Evolutionary conservation across 1,139 yeast genomes (phyloP), one percentile per base, ranked within the genome.

Genomic region (Blastobotrys malaysiensis): DNA sequence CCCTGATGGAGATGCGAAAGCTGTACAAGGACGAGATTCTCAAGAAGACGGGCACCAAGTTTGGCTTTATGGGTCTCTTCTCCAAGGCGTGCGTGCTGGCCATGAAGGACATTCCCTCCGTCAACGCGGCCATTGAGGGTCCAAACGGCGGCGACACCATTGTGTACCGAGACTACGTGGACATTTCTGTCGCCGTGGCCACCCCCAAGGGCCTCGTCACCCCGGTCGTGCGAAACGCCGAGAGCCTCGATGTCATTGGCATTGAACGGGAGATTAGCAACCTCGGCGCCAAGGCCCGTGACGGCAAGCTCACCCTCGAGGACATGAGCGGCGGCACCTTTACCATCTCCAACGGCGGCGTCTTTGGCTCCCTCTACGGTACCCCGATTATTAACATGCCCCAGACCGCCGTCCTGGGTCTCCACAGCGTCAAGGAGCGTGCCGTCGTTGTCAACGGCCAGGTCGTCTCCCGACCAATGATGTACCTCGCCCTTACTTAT

Each of bases 261-360:
- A 86, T 93, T 65, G 99, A 93, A 77, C 74, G 85, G 68, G 97
- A 89, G 74, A 91, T 93, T 64, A 70, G 83, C 56, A 75, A 77
- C 64, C 80, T 93, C 69, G 95, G 98, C 75, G 78, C 78, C 72
- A 93, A 90, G 77, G 99, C 99, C 61, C 88, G 99, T 75, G 98
- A 93, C 71, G 95, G 95, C 69, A 91, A 93, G 78, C 82, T 93
- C 70, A 88, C 98, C 56, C 78, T 93, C 64, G 99, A 93, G 79
- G 99, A 93, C 74, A 93, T 95, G 99, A 83, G 97, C 59, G 99
- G 99, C 73, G 99, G 99, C 74, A 91, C 98, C 59, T 91, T 93
- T 79, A 93, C 99, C 69, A 93, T 93, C 69, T 93, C 99, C 57
- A 93, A 93, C 77, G 99, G 99, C 73, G 99, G 99, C 74, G 97